A percentile compares a stretch with the other conserved stretches of the same genome.
These are phyloP conservation scores for Ascomycota sp. DNA, from an alignment of 2,329 filamentous ascomycete species.

Conservation along the genomic window DNA sequence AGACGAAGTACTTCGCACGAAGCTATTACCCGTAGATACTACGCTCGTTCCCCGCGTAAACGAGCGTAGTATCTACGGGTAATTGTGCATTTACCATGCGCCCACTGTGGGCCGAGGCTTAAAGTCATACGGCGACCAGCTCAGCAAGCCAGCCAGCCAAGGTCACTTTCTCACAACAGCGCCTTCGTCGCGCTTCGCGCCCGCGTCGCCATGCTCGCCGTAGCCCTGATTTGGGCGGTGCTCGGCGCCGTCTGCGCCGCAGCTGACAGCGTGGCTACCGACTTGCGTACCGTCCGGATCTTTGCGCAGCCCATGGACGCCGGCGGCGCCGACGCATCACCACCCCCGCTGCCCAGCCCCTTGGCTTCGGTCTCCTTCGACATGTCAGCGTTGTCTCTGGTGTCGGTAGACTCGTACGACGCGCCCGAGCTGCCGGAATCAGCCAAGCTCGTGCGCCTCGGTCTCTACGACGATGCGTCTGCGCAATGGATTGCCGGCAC, in stretches of 20 bases:
- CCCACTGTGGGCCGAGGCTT: too few relatives aligned
- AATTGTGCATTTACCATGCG: too few relatives aligned
- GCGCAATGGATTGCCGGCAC: conserved; percentile 31
- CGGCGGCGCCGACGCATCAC: conserved; percentile 7
- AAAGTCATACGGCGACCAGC: too few relatives aligned
- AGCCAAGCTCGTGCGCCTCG: conserved; percentile 32
- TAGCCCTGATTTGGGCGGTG: conserved; percentile 18
- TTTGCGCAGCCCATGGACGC: conserved; percentile 30
- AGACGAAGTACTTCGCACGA: too few relatives aligned
- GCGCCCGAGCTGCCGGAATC: conserved; percentile 29
- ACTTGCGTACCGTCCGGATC: conserved; percentile 26
- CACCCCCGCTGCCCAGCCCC: conserved; percentile 9
- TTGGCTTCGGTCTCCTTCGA: conserved; percentile 39
- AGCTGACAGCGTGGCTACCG: conserved; percentile 16
- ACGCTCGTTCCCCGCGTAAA: too few relatives aligned
- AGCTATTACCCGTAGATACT: too few relatives aligned
- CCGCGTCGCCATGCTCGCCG: conserved; percentile 28
- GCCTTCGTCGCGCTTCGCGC: too few relatives aligned
- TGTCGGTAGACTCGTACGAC: conserved; percentile 32
- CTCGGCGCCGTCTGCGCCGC: conserved; percentile 21
- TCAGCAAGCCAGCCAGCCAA: too few relatives aligned
- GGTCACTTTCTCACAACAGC: too few relatives aligned
- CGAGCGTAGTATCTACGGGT: too few relatives aligned
- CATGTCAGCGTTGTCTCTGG: conserved; percentile 18
- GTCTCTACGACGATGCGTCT: conserved; percentile 29